These are phyloP conservation scores for Panicum miliaceum DNA, from an alignment of 176 grass and related monocot genomes.

Conservation along the genomic window DNA sequence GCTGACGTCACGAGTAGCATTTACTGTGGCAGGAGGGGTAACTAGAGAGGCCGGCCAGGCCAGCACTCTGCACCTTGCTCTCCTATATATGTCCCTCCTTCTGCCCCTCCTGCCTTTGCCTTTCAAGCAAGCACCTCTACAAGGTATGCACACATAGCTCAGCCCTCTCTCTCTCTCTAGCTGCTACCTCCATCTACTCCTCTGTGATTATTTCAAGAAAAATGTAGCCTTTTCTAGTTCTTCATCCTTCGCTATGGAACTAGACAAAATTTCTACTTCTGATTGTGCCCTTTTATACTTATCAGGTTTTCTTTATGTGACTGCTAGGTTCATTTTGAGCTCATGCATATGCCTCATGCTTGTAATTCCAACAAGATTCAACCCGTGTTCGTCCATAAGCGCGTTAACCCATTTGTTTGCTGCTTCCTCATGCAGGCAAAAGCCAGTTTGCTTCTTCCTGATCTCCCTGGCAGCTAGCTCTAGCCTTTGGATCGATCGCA, in stretches of 20 bases:
- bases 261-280: slow-evolving; percentile 39
- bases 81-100: slow-evolving; percentile 54
- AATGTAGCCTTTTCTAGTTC: slow-evolving; percentile 23
- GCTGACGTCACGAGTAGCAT: neutral
- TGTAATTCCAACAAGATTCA: slow-evolving; percentile 9
- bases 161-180: slow-evolving; percentile 17
- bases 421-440: slow-evolving; percentile 25
- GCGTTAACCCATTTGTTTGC: neutral
- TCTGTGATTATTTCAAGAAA: slow-evolving; percentile 44
- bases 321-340: slow-evolving; percentile 31
- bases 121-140: slow-evolving; percentile 53
- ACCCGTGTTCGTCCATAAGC: neutral
- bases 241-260: slow-evolving; percentile 38
- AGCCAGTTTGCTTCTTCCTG: neutral
- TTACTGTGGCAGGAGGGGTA: neutral
- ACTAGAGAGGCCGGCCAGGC: neutral
- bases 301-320: slow-evolving; percentile 24
- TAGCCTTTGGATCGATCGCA: slow-evolving; percentile 14
- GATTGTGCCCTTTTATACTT: neutral
- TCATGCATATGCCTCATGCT: neutral
- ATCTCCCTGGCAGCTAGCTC: neutral
- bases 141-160: slow-evolving; percentile 43
- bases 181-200: slow-evolving; percentile 10
- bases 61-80: slow-evolving; percentile 29
- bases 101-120: slow-evolving; percentile 57